phyloP scores from a whole-genome alignment of 768 basidiomycete genomes.

The Podaxis pistillaris region DNA sequence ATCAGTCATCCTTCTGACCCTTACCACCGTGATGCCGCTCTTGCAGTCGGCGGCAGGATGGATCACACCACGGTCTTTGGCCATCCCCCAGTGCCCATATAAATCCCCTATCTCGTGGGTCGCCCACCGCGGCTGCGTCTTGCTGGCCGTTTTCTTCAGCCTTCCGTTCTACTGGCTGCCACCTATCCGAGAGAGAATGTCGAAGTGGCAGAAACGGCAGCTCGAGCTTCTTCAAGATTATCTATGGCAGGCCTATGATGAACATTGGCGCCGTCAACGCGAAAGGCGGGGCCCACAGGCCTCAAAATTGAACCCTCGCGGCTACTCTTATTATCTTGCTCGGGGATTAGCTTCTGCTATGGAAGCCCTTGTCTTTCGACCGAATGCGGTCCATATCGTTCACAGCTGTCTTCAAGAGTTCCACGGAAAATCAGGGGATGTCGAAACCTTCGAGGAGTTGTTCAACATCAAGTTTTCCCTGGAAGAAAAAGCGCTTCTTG shows the following conservation, averaged over 20 bases:
- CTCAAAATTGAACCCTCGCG: not conserved
- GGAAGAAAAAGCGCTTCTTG: not conserved
- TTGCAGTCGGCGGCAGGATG: conserved; percentile 4
- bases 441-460: not conserved
- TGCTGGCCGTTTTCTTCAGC: not conserved
- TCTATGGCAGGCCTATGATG: conserved; percentile 1
- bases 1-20: not conserved
- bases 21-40: conserved; percentile 1
- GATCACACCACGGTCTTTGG: not conserved
- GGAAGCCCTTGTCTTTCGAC: not conserved
- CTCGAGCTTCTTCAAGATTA: not conserved
- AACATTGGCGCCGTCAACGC: conserved; percentile 1
- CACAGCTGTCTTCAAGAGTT: conserved; percentile 2
- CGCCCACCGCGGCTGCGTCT: not conserved
- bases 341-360: conserved; percentile 1
- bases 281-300: not conserved
- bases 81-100: conserved; percentile 9
- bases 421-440: not conserved
- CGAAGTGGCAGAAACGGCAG: not conserved
- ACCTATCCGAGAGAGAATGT: not conserved
- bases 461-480: not conserved
- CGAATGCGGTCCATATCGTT: not conserved
- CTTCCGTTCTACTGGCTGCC: not conserved
- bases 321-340: not conserved
- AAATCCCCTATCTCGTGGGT: conserved; percentile 10